Base-by-base conservation (phyloP, 2,329 filamentous ascomycete species). In the Neonectria sp. region DNA sequence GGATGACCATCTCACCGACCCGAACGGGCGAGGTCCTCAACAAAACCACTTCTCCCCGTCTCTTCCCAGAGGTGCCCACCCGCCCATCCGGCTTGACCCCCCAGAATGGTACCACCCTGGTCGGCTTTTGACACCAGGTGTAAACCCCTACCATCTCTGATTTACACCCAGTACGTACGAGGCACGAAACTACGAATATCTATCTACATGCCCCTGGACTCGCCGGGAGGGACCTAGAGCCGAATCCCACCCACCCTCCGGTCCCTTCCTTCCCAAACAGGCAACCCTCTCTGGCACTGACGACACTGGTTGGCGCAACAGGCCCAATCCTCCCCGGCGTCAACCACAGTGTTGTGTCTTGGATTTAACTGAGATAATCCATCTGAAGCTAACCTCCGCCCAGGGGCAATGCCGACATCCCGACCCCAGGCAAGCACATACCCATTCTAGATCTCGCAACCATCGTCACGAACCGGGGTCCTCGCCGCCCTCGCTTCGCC, bases 21-120 rank as follows among this genome's bases (percentile, higher is more conserved):
- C 56, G 33, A 24, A 37, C 24, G 31, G 64, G 64, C 55, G 45
- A 59, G 37, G 37, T 59, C 64, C 64, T 67, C 64, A 67, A 67
- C 64, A 67, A 67, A 67, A 58, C 52, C 15, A 37, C 55, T 40
- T 40, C 27, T 53, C 37, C 13, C 53, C 59, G 46, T 48, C 59
- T 67, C 53, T 62, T 62, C 59, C 45, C 58, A 61, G 35, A 49
- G 29, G 21, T 43, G 62, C 55, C 62, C 62, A 40, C 62, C 56
- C 56, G 40, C 35, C 55, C 62, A 49, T 40, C 49, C 33, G 60
- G 51, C 37, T 27, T 31, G 4, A 21, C 25, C 12, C n/a, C 57
- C 58, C 21, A 56, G 60, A 60, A 52, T 46, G 52, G 57, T 58
- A 65, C 63, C 29, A 35, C 21, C 57, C 62, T 45, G 45, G 58